Evolutionary conservation across 164 flowering plant species (phyloP), one percentile per base, ranked within the genome.

Genomic region (Umbellularia californica): DNA sequence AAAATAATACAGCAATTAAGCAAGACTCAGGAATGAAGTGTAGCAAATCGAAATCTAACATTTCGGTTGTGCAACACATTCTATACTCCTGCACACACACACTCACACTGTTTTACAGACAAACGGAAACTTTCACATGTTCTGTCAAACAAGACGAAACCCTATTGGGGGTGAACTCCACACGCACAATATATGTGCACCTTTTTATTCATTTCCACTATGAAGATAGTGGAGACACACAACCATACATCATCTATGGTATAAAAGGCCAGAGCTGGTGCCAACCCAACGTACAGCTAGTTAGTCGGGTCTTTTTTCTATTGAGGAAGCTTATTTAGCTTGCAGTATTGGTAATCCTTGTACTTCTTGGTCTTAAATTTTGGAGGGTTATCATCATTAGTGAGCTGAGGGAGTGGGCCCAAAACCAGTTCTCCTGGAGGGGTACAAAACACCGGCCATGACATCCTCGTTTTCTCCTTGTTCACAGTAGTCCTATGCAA

Each of bases 311-410:
- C 19, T 4, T 3, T 19, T 27, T 6, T 30, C 47, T 79, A 89
- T 80, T 87, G 92, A 3, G 90, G 92, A 72, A 92, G 78, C 82
- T 88, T 90, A 82, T 92, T 90, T 51, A 92, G 91, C 81, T 92
- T 92, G 58, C 97, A 90, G 58, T 88, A 84, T 28, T 75, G 77
- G 70, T 90, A 92, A 58, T 90, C 95, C 70, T 80, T 81, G 77
- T 79, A 92, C 67, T 82, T 88, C 84, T 85, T 90, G 74, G 90
- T 72, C 82, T 89, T 89, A 71, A 75, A 92, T 64, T 90, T 89
- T 15, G 92, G 66, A 11, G 90, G 90, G 27, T 82, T 87, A 3
- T 81, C 76, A 17, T 87, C 84, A 65, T 66, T 75, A 11, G 87
- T 79, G 58, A 91, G 87, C 81, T 93, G 82, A 9, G 90, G 87